Conservation (phyloP, 2,329 filamentous ascomycete species). For the Chaetoscypha palmicola region DNA sequence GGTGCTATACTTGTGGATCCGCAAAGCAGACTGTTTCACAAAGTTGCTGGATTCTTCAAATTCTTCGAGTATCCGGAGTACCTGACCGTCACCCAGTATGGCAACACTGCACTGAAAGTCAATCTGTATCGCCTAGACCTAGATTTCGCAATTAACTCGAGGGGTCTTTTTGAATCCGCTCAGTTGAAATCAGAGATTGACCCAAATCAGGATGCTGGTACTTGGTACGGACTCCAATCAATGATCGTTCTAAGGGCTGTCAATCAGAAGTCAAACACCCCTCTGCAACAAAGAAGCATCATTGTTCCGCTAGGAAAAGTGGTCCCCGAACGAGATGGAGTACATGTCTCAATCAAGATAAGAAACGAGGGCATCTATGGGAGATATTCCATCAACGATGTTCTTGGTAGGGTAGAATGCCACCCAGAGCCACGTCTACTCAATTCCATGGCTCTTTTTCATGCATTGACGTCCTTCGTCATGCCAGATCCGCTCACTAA, state of each 20-base stretch:
- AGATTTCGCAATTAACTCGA: slow-evolving; percentile 42
- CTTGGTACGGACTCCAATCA: slow-evolving; percentile 51
- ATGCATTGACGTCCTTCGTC: slow-evolving; percentile 53
- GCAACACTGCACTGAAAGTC: slow-evolving; percentile 32
- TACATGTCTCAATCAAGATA: slow-evolving; percentile 39
- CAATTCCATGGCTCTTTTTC: slow-evolving; percentile 50
- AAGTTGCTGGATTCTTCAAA: slow-evolving; percentile 39
- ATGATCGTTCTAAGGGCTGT: slow-evolving; percentile 48
- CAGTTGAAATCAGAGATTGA: slow-evolving; percentile 49
- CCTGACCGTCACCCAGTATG: slow-evolving; percentile 32
- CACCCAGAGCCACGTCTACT: slow-evolving; percentile 47
- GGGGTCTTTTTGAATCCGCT: slow-evolving; percentile 37
- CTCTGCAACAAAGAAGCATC: slow-evolving; percentile 38
- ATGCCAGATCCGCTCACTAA: slow-evolving; percentile 51
- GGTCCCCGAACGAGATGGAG: slow-evolving; percentile 24
- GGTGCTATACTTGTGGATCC: slow-evolving; percentile 42
- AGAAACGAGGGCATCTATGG: slow-evolving; percentile 36
- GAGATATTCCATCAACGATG: slow-evolving; percentile 45
- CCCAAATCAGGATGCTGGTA: slow-evolving; percentile 50
- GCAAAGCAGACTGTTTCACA: slow-evolving; percentile 34
- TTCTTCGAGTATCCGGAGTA: slow-evolving; percentile 39
- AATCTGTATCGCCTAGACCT: slow-evolving; percentile 48
- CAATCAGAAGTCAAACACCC: background rate
- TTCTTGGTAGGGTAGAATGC: slow-evolving; percentile 50
- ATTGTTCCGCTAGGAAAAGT: slow-evolving; percentile 44